Evolutionary conservation across 352 stramenopile genomes (phyloP), one percentile per base, ranked within the genome.

Genomic region (Phytophthora chlamydospora): DNA sequence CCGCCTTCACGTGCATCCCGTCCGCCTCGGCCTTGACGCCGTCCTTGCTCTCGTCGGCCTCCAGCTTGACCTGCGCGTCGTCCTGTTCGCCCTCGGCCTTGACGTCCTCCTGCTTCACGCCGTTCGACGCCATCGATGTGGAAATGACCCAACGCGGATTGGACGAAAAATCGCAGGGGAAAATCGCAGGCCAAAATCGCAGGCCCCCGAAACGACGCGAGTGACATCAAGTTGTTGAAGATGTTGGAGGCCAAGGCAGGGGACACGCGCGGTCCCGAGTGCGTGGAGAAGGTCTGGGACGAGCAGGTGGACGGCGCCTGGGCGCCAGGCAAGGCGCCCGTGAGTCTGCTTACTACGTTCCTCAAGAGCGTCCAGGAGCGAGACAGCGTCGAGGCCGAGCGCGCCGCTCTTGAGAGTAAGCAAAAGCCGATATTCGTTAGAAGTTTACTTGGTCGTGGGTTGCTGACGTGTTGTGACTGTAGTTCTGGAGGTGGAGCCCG

Each of bases 261-360:
- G 29, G 43, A 63, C 6, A 72, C 58, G 0, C 74, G 76, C 40
- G 50, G 58, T 1, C 78, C 72, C 1, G 80, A 90, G 36, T 66
- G 65, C 39, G 71, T 86, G 14, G 75, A 89, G 35, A 73, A 73
- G 17, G 70, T 85, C 13, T 92, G 83, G 78, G 67, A 76, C 24
- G 82, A 90, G 14, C 66, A 87, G 12, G 70, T 80, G 7, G 79
- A 93, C 29, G 80, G 78, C 6, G 83, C 75, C 10, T 90, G 76
- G 84, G 83, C 78, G 5, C 57, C 58, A 11, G 82, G 81, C 19
- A 91, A 93, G 41, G 77, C 78, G 6, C 70, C 80, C 0, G 58
- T 91, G 59, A 69, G 59, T 54, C 64, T 88, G 41, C 65, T 89
- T 16, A 90, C 73, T 19, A 72, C 66, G 47, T 82, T 89, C 42